Base-by-base conservation (phyloP, 1,284 basidiomycete genomes). In the Ustilago esculenta region DNA sequence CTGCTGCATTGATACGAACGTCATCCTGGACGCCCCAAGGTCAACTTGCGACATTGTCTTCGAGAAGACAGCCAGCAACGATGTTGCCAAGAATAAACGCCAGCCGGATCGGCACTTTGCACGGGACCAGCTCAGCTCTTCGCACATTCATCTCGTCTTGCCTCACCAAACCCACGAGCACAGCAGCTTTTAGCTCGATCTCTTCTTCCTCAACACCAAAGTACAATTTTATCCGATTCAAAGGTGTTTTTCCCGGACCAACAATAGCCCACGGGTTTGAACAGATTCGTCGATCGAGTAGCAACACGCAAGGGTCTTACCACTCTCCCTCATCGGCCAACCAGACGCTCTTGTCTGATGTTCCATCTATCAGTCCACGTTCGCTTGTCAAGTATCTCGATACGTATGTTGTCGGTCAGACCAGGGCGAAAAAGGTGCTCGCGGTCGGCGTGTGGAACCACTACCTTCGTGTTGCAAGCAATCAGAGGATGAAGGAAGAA, bases 351-450 rank as follows among this genome's bases (percentile, higher is more conserved):
- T 37, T 59, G 6, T 36, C 50, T 3, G 52, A 56, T 23, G 9
- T 63, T 4, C 66, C 66, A 0, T 24, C 51, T 2, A 51, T 64
- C n/a, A 56, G 47, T 35, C 75, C 59, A 29, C 39, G 49, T 9
- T 57, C 94, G 89, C 87, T 96, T 33, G 89, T 89, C n/a, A 86
- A 89, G 77, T 92, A 92, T 82, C 86, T 96, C 25, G 90, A 92
- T 72, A 88, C 91, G 76, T 95, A 90, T 79, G 89, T 97, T n/a
- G 87, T 97, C 12, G 94, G 94, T 2, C 94, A 97, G 81, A 90
- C 92, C 66, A 86, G 86, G 64, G 94, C 94, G 3, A 97, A 97
- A 86, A 92, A 93, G 80, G 90, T 92, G 10, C 86, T 97, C 17
- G 92, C 92, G 27, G 94, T 94, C 36, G 91, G 91, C 2, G 54